Percentiles rank a stretch among this genome's conserved stretches.
These are phyloP conservation scores for Phytophthora quininea DNA, from an alignment of 352 stramenopile genomes.

Conservation along the genomic window DNA sequence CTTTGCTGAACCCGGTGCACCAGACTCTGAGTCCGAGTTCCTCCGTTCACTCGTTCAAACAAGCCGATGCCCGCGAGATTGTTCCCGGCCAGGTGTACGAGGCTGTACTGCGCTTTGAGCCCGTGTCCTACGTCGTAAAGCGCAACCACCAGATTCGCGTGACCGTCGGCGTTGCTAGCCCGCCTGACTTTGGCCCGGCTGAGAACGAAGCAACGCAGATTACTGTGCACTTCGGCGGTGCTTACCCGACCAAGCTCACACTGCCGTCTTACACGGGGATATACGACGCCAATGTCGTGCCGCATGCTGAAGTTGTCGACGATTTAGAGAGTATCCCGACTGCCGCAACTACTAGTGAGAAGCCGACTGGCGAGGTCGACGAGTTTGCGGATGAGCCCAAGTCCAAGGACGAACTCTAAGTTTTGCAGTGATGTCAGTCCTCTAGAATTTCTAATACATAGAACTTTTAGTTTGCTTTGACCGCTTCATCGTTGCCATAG, in stretches of 20 bases:
- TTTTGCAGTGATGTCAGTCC: slow-evolving; percentile 12
- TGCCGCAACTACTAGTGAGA: slow-evolving; percentile 14
- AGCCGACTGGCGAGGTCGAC: slow-evolving; percentile 31
- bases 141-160: slow-evolving; percentile 79
- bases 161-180: slow-evolving; percentile 61
- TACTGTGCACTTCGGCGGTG: slow-evolving; percentile 73
- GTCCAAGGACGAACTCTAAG: slow-evolving; percentile 60
- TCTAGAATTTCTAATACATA: slow-evolving; percentile 23
- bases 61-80: slow-evolving; percentile 62
- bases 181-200: slow-evolving; percentile 61
- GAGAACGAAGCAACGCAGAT: slow-evolving; percentile 66
- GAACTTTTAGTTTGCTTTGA: slow-evolving; percentile 9
- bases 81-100: slow-evolving; percentile 74
- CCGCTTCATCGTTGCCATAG: not conserved
- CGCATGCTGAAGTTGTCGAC: slow-evolving; percentile 31
- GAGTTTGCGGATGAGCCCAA: slow-evolving; percentile 62
- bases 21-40: slow-evolving; percentile 59
- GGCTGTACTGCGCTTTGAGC: slow-evolving; percentile 77
- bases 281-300: slow-evolving; percentile 70
- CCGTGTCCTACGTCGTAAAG: slow-evolving; percentile 81
- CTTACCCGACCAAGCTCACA: slow-evolving; percentile 75
- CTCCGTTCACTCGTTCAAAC: slow-evolving; percentile 74
- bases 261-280: slow-evolving; percentile 66
- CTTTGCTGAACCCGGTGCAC: slow-evolving; percentile 75
- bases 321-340: slow-evolving; percentile 35